Evolutionary conservation across 768 basidiomycete species (phyloP).

Genomic region (Coprinopsis sp.): DNA sequence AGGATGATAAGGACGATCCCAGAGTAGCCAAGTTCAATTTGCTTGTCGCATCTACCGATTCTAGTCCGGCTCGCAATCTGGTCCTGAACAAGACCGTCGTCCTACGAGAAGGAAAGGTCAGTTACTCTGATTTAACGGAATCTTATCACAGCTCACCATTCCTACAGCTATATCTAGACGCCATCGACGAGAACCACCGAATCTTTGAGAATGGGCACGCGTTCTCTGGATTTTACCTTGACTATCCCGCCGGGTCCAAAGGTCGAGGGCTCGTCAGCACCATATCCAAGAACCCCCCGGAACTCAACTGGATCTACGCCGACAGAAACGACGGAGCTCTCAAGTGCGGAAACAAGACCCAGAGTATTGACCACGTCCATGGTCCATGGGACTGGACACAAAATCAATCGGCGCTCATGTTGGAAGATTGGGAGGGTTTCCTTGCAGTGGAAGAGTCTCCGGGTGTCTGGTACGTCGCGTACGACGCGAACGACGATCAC

Average conservation of each 20-base stretch:
- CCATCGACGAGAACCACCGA: constrained; percentile 18
- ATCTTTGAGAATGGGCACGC: constrained; percentile 24
- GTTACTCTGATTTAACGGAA: neutral
- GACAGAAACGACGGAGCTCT: constrained; percentile 20
- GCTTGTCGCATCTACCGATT: constrained; percentile 12
- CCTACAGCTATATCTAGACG: constrained; percentile 26
- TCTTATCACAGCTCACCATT: neutral
- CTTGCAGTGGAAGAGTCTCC: constrained; percentile 11
- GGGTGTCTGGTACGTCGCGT: neutral
- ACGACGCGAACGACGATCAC: constrained; percentile 5
- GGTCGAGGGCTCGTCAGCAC: constrained; percentile 27
- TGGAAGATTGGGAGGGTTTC: constrained; percentile 24
- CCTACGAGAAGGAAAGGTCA: constrained; percentile 22
- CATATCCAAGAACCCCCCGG: constrained; percentile 25
- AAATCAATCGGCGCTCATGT: constrained; percentile 17
- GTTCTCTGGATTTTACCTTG: constrained; percentile 28
- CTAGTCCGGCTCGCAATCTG: constrained; percentile 9
- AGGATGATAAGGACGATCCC: constrained; percentile 22
- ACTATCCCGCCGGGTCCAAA: constrained; percentile 23
- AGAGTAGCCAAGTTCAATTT: constrained; percentile 26
- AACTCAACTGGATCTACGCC: constrained; percentile 30
- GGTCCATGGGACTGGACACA: constrained; percentile 29
- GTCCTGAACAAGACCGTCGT: constrained; percentile 24
- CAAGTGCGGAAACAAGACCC: constrained; percentile 28
- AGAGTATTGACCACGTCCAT: constrained; percentile 21